These are phyloP conservation scores for Fusarium sp. DNA, from an alignment of 2,329 filamentous ascomycete species.

Conservation along the genomic window DNA sequence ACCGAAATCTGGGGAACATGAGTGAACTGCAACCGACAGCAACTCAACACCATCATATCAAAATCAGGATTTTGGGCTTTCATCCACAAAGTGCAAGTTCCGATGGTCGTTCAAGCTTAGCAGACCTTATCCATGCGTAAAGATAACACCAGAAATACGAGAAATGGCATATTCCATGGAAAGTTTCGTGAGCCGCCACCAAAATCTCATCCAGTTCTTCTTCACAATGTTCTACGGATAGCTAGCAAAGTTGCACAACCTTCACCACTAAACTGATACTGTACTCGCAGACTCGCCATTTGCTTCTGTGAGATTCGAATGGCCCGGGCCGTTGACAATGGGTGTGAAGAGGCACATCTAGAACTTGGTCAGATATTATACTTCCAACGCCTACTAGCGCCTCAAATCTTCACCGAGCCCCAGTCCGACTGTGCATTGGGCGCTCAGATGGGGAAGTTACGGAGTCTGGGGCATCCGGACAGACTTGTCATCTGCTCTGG, in stretches of 20 bases:
- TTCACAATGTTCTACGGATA: not conserved
- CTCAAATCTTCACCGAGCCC: not conserved
- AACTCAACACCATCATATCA: not conserved
- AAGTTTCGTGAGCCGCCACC: not conserved
- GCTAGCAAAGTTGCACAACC: constrained; percentile 6
- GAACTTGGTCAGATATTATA: constrained; percentile 30
- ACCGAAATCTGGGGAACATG: constrained; percentile 13
- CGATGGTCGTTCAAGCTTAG: not conserved
- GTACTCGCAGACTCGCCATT: not conserved
- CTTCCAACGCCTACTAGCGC: constrained; percentile 12
- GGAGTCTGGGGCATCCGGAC: not conserved
- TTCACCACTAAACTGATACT: not conserved
- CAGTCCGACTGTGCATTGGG: constrained; percentile 5
- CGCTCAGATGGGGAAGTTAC: constrained; percentile 17
- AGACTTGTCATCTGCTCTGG: constrained; percentile 21
- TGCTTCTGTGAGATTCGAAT: constrained; percentile 14
- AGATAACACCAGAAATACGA: not conserved
- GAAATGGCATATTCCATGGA: not conserved
- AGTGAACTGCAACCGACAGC: not conserved
- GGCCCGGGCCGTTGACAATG: constrained; percentile 25
- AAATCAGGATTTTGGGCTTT: not conserved
- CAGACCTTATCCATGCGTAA: not conserved
- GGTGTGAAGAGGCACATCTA: constrained; percentile 25
- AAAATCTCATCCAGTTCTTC: not conserved
- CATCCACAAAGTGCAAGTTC: not conserved